Conservation (phyloP, 805 yeast species). For the Zygoascus flipseniorum region DNA sequence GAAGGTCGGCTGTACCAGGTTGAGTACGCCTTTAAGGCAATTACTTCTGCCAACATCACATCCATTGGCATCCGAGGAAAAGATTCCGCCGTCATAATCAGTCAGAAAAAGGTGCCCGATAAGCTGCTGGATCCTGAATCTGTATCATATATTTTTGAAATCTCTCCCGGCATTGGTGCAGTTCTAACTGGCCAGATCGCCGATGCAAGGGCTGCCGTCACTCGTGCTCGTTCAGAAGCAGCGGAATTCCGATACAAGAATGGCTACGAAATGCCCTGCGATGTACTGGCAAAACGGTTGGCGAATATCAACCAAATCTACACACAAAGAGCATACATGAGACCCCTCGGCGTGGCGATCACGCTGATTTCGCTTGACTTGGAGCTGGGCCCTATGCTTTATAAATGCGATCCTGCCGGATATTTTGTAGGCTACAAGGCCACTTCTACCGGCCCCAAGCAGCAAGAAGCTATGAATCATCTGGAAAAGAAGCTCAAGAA, state of each 20-base stretch:
- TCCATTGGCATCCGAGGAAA: slow-evolving; percentile 81
- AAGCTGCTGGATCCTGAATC: slow-evolving; percentile 82
- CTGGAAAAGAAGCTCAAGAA: slow-evolving; percentile 85
- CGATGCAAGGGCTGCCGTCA: slow-evolving; percentile 85
- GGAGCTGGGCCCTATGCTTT: slow-evolving; percentile 80
- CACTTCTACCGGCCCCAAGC: slow-evolving; percentile 93
- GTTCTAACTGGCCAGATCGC: slow-evolving; percentile 83
- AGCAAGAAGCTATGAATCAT: slow-evolving; percentile 86
- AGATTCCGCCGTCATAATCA: slow-evolving; percentile 77
- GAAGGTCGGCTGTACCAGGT: slow-evolving; percentile 97
- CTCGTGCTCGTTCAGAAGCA: slow-evolving; percentile 90
- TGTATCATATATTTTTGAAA: slow-evolving; percentile 76
- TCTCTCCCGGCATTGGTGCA: slow-evolving; percentile 76
- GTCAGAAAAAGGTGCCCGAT: slow-evolving; percentile 95
- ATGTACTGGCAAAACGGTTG: slow-evolving; percentile 85
- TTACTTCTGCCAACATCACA: slow-evolving; percentile 85
- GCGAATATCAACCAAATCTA: slow-evolving; percentile 92
- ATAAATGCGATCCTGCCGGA: slow-evolving; percentile 96
- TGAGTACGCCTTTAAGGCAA: slow-evolving; percentile 92
- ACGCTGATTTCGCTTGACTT: slow-evolving; percentile 86
- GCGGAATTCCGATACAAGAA: slow-evolving; percentile 90
- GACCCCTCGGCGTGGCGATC: slow-evolving; percentile 92
- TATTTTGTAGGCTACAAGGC: slow-evolving; percentile 88
- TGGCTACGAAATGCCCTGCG: slow-evolving; percentile 96
- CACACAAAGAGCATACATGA: slow-evolving; percentile 97